Evolutionary conservation across 805 yeast species (phyloP), one percentile per base, ranked within the genome.

Genomic region (Allodekkera sacchari): DNA sequence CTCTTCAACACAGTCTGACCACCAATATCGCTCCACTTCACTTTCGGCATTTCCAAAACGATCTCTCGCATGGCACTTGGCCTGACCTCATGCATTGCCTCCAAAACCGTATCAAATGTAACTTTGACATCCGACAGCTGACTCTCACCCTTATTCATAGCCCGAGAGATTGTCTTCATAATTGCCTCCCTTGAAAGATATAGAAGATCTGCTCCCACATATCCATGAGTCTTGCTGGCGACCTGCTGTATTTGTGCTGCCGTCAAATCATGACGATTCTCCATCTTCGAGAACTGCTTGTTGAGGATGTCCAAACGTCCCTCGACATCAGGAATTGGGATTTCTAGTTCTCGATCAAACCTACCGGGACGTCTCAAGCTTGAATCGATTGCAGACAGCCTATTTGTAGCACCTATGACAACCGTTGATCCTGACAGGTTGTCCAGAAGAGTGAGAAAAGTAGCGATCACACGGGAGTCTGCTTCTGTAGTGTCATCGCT

Each of bases 41-140:
- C 94, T 47, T 84, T 83, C 7, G 98, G 97, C 73, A 88, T 83
- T 47, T 92, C 99, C 31, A 92, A 62, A 35, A 87, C 79, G 32
- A 89, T 83, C 53, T 92, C 98, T 36, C 95, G 71, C 98, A 92
- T 92, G 3, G 97, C 97, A 37, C 95, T 82, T 2, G 98, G 97
- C 31, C 94, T 67, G 2, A 92, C 75, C n/a, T 83, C 88, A 1
- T 74, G 57, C 52, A 87, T 56, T 0, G 96, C 88, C 15, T 54
- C 56, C 30, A 76, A 76, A n/a, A 89, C 64, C 47, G 89, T 95
- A 1, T 51, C 53, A 8, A 62, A 36, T 1, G 57, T 48, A 3
- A 84, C 72, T 34, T 60, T 67, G 40, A 80, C 58, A 1, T 64
- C 53, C 1, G 38, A 38, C 4, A 28, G 12, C 5, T 36, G 35